Percentiles rank a stretch among this genome's conserved stretches.
These are phyloP conservation scores for Diaporthe aspalathi DNA, from an alignment of 2,329 filamentous ascomycete species.

Conservation along the genomic window DNA sequence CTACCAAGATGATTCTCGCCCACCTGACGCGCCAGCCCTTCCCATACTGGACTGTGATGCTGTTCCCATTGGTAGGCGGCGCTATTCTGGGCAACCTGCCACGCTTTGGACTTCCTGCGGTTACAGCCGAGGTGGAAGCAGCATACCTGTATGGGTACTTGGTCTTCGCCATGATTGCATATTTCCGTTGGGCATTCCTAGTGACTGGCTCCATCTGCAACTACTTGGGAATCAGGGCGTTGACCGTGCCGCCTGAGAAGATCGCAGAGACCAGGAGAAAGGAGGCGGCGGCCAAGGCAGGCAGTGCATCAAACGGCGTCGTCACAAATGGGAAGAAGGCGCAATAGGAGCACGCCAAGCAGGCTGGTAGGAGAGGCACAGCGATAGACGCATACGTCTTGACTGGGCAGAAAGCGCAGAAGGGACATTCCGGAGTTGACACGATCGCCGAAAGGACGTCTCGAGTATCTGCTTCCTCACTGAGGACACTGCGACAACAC, in stretches of 20 bases:
- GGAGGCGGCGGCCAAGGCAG: conserved; percentile 46
- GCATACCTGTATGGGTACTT: conserved; percentile 89
- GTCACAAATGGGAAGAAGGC: conserved; percentile 45
- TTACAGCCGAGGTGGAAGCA: conserved; percentile 76
- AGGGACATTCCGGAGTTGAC: neutral
- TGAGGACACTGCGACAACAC: neutral
- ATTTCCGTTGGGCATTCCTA: conserved; percentile 91
- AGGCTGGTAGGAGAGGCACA: neutral
- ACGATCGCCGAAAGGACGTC: neutral
- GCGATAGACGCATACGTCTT: neutral
- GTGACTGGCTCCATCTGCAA: conserved; percentile 93
- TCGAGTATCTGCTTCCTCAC: neutral
- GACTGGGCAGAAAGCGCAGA: neutral
- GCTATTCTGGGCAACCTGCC: conserved; percentile 87
- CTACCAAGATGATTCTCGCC: conserved; percentile 98
- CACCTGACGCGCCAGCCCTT: conserved; percentile 94
- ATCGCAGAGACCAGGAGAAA: conserved; percentile 63
- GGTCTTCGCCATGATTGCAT: conserved; percentile 83
- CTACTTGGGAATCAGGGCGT: conserved; percentile 92
- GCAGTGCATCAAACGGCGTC: conserved; percentile 42
- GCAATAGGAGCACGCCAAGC: conserved; percentile 37
- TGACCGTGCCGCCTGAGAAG: conserved; percentile 81
- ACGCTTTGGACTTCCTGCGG: conserved; percentile 74
- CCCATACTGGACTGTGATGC: conserved; percentile 94
- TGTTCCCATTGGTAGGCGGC: conserved; percentile 86